These are phyloP conservation scores for Neonectria faginata DNA, from an alignment of 2,329 filamentous ascomycete genomes.

Conservation along the genomic window DNA sequence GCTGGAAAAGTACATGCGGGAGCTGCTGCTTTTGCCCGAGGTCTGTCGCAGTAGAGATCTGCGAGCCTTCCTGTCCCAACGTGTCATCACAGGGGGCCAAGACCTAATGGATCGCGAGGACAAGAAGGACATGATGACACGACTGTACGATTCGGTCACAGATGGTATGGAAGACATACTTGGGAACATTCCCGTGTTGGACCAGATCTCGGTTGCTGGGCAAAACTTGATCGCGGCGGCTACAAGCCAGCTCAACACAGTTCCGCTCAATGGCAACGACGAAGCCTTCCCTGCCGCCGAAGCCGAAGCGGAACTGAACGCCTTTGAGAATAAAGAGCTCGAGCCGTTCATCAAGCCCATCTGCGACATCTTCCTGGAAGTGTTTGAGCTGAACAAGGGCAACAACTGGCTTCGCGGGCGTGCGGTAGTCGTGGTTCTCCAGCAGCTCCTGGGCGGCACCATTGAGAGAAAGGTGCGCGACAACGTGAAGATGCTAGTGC, in stretches of 20 bases:
- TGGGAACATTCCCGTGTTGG: slow-evolving; percentile 93
- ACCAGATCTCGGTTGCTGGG: slow-evolving; percentile 91
- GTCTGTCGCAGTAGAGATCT: slow-evolving; percentile 95
- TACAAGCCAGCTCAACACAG: slow-evolving; percentile 70
- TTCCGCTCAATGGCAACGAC: slow-evolving; percentile 64
- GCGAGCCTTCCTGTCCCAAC: slow-evolving; percentile 91
- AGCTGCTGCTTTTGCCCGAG: slow-evolving; percentile 86
- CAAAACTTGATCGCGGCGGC: slow-evolving; percentile 89
- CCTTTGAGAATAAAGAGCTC: slow-evolving; percentile 88
- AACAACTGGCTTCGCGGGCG: slow-evolving; percentile 98
- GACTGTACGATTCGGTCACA: slow-evolving; percentile 95
- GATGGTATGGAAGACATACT: slow-evolving; percentile 99
- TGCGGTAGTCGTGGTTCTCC: slow-evolving; percentile 94
- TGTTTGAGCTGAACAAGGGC: slow-evolving; percentile 92
- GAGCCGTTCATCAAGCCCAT: slow-evolving; percentile 99
- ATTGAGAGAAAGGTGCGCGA: slow-evolving; percentile 97
- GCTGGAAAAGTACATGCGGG: slow-evolving; percentile 85
- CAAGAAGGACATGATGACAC: slow-evolving; percentile 89
- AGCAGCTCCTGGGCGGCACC: slow-evolving; percentile 94
- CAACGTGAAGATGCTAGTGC: slow-evolving; percentile 76
- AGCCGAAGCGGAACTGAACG: slow-evolving; percentile 92
- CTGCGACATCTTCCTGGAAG: slow-evolving; percentile 95
- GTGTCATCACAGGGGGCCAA: slow-evolving; percentile 76
- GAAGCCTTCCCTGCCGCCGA: slow-evolving; percentile 71
- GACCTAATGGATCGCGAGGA: slow-evolving; percentile 69